Evolutionary conservation across 805 yeast genomes (phyloP), one percentile per base, ranked within the genome.

Genomic region (Kurtzmaniella fragi): DNA sequence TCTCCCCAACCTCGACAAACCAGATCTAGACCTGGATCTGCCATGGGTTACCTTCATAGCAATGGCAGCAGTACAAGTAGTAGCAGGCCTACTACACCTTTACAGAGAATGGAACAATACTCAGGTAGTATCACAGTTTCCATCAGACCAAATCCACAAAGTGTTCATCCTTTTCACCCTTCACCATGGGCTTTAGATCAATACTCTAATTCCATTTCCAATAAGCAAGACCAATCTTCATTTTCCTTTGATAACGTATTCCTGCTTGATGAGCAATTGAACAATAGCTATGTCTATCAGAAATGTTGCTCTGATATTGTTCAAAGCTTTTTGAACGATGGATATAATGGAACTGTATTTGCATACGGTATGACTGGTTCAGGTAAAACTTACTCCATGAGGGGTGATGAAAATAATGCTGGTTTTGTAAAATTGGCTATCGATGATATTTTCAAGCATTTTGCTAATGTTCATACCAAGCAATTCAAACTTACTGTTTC

Each of bases 361-460:
- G 97, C 98, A 0, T 88, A 88, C 53, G 96, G 96, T 28, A 85
- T 85, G 88, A 88, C 96, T 0, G 96, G 96, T 0, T 83, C 95
- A 1, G 96, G 96, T 9, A 88, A 88, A 59, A 88, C 96, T 0
- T 80, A 76, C 54, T 77, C 95, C 2, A 88, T 88, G 95, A 82
- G 81, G 45, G 96, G 95, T 25, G 66, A 71, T 20, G 67, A 59
- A 2, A 44, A 48, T 4, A 82, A 80, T 44, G 80, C 82, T 0
- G 95, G 96, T 3, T 70, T 88, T 35, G 83, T 89, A 32, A 79
- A 82, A 30, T 63, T 79, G 29, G 81, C 91, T 4, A 80, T 82
- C 10, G 67, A 71, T 40, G 75, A 76, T 32, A 67, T 85, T 2
- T 89, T 80, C 52, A 8, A 5, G 25, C 25, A 20, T 8, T 20